Base-by-base conservation (phyloP, 1,284 basidiomycete genomes). In the Polyporus tsugae region DNA sequence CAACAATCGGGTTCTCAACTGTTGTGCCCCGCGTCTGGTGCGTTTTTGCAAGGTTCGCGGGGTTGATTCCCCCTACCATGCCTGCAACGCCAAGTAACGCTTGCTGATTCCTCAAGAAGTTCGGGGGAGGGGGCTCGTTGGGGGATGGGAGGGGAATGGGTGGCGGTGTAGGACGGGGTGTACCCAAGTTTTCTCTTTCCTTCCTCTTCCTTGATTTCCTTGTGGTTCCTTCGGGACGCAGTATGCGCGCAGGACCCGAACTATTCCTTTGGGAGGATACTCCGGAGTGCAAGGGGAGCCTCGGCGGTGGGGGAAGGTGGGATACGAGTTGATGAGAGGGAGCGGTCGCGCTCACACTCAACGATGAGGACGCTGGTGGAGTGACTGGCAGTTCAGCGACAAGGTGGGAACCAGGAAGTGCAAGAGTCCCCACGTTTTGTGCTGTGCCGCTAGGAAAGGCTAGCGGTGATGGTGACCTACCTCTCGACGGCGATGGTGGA, bases 401-500 rank as follows among this genome's bases (percentile, higher is more conserved):
- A 81, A 84, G 84, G 84, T 92, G 92, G 91, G 91, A 92, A 89
- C 92, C 92, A 93, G 91, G 91, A 92, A 93, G 92, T 94, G 92
- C 92, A 94, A 93, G 93, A 91, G 92, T 91, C 92, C 92, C 92
- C 92, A 94, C 92, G 87, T 94, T 93, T 92, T 93, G 82, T 82
- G 82, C 80, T 74, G 78, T 75, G 77, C 81, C 81, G 77, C 83
- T 81, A 74, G 89, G 89, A 71, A 90, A 82, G 67, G 90, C 90
- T 78, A 89, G 81, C 73, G 77, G 77, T 59, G 76, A 75, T 68
- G 87, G 86, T 82, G 90, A 90, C 89, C 90, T 93, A 90, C 89
- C 89, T 90, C 86, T 87, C 78, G 72, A 78, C 75, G 91, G 89
- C 63, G 90, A 90, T 29, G 91, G 83, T 75, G 91, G 90, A 60